These are phyloP conservation scores for Suhomyces pyralidae DNA, from an alignment of 805 yeast genomes.

Conservation along the genomic window DNA sequence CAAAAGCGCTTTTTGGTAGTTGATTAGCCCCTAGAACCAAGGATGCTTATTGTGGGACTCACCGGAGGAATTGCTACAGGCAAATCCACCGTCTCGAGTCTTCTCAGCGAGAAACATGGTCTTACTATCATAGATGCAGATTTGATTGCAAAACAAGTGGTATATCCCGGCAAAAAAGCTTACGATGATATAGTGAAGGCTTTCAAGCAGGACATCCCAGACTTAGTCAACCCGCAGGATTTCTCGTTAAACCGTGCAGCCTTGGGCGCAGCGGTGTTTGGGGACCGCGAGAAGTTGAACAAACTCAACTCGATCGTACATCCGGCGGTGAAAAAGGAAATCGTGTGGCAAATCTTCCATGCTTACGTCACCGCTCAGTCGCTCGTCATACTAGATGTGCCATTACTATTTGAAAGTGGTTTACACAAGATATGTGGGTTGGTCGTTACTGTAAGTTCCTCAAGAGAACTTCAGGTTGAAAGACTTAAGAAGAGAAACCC, in stretches of 20 bases:
- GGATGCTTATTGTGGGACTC: conserved; percentile 87
- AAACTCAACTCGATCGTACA: conserved; percentile 76
- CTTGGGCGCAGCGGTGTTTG: conserved; percentile 77
- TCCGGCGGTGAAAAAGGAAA: conserved; percentile 76
- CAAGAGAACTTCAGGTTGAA: conserved; percentile 52
- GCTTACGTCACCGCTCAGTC: conserved; percentile 58
- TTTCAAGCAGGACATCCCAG: conserved; percentile 55
- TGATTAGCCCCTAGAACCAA: background rate
- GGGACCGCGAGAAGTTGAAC: conserved; percentile 54
- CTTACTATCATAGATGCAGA: conserved; percentile 85
- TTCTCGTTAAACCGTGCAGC: conserved; percentile 61
- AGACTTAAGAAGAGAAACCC: conserved; percentile 69
- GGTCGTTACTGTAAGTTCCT: conserved; percentile 66
- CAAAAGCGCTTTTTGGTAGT: background rate
- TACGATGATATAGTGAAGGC: conserved; percentile 61
- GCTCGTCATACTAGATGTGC: conserved; percentile 82
- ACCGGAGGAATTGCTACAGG: conserved; percentile 99
- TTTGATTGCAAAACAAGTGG: conserved; percentile 79
- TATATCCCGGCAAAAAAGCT: conserved; percentile 73
- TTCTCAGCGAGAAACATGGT: conserved; percentile 48
- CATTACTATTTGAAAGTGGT: conserved; percentile 79
- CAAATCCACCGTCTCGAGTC: conserved; percentile 79
- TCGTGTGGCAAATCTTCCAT: conserved; percentile 51
- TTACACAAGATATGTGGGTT: conserved; percentile 69
- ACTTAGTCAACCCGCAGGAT: conserved; percentile 42